A percentile compares a stretch with the other conserved stretches of the same genome.
These are phyloP conservation scores for Rhodomyrtus tomentosa DNA, from an alignment of 345 rosid species.

Conservation along the genomic window DNA sequence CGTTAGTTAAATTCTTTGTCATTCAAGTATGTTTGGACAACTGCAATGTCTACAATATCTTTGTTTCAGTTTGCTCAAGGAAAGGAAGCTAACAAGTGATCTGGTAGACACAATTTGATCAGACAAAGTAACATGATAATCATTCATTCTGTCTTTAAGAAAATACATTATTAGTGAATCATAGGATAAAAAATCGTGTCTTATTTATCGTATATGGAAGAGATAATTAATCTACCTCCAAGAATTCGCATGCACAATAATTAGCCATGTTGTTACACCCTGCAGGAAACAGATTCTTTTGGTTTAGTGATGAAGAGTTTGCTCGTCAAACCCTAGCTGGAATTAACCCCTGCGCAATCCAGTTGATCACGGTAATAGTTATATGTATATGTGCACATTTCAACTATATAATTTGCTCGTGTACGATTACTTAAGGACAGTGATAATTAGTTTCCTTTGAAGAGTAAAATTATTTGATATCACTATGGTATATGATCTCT, in stretches of 20 bases:
- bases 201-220: neutral
- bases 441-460: neutral
- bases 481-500: neutral
- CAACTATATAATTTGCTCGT: neutral
- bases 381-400: neutral
- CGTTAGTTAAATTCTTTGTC: neutral
- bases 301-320: slow-evolving; percentile 88
- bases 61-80: too few species aligned
- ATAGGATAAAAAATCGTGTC: neutral
- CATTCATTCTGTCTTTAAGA: too few species aligned
- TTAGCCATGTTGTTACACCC: neutral
- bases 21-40: neutral
- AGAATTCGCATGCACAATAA: neutral
- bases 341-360: slow-evolving; percentile 47
- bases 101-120: too few species aligned
- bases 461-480: neutral
- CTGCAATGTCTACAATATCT: too few species aligned
- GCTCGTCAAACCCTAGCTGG: slow-evolving; percentile 70
- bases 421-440: neutral
- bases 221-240: neutral
- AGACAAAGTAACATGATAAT: too few species aligned
- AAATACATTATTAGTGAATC: too few species aligned
- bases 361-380: slow-evolving; percentile 37
- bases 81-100: too few species aligned
- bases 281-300: slow-evolving; percentile 58